These are phyloP conservation scores for Metarhizium guizhouense DNA, from an alignment of 2,329 filamentous ascomycete genomes.

Conservation along the genomic window DNA sequence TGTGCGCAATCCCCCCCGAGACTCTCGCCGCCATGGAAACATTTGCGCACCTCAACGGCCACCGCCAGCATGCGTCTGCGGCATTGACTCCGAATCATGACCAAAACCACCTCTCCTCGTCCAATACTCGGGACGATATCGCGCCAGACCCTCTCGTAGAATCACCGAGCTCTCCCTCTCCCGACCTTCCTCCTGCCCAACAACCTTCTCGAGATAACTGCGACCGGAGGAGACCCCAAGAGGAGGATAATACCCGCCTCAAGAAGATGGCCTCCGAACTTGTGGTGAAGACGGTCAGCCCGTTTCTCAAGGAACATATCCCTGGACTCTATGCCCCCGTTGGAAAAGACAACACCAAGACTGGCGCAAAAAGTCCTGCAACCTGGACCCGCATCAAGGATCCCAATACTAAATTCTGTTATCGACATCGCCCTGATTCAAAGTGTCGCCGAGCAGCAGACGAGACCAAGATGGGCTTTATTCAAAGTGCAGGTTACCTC, in stretches of 20 bases:
- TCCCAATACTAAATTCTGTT: slow-evolving; percentile 86
- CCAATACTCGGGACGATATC: neutral
- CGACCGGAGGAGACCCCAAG: slow-evolving; percentile 40
- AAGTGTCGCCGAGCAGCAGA: slow-evolving; percentile 90
- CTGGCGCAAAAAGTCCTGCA: slow-evolving; percentile 11
- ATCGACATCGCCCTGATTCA: slow-evolving; percentile 85
- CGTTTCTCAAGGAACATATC: slow-evolving; percentile 86
- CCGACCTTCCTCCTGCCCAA: slow-evolving; percentile 8
- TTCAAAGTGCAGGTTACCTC: slow-evolving; percentile 62
- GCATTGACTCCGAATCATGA: slow-evolving; percentile 1
- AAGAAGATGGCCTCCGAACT: slow-evolving; percentile 55
- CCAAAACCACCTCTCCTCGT: neutral
- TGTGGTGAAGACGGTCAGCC: slow-evolving; percentile 70
- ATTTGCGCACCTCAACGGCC: slow-evolving; percentile 1
- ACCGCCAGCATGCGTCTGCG: slow-evolving; percentile 2
- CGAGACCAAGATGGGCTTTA: slow-evolving; percentile 90
- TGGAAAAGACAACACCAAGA: slow-evolving; percentile 40
- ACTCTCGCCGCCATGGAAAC: slow-evolving; percentile 2
- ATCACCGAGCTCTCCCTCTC: neutral
- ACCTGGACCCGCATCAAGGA: slow-evolving; percentile 31
- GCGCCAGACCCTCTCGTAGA: neutral
- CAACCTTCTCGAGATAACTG: slow-evolving; percentile 35
- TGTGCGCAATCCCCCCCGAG: neutral
- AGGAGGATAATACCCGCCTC: slow-evolving; percentile 39
- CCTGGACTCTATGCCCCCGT: slow-evolving; percentile 79